Conservation (phyloP, 176 grass and related monocot species). For the Aegilops bicornis region DNA sequence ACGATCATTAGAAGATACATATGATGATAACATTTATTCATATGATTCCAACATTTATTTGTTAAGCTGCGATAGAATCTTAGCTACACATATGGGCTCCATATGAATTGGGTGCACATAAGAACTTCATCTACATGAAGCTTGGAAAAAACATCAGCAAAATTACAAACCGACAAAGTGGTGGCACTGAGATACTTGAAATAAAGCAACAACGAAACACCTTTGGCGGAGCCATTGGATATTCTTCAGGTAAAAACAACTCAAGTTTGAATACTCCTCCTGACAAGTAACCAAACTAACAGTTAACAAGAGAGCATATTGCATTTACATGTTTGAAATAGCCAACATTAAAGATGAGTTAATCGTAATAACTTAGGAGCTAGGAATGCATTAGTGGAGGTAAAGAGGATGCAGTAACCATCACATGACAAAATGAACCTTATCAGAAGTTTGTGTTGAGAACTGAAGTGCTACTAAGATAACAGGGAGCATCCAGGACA, state of each 20-base stretch:
- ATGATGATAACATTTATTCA: not conserved
- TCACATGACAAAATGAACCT: not conserved
- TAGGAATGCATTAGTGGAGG: slow-evolving; percentile 7
- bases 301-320: slow-evolving; percentile 25
- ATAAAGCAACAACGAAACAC: slow-evolving; percentile 54
- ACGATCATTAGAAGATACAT: not conserved
- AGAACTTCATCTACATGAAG: not conserved
- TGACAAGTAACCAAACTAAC: slow-evolving; percentile 18
- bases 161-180: not conserved
- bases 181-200: slow-evolving; percentile 27
- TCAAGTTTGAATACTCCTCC: slow-evolving; percentile 98
- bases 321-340: not conserved
- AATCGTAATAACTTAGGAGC: not conserved
- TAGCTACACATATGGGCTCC: not conserved
- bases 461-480: not conserved
- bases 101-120: not conserved
- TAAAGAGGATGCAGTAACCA: slow-evolving; percentile 17
- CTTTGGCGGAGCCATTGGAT: slow-evolving; percentile 95
- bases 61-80: not conserved
- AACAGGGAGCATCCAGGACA: not conserved
- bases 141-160: slow-evolving; percentile 18
- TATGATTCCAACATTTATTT: too few relatives aligned
- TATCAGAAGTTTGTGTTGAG: not conserved
- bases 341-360: not conserved
- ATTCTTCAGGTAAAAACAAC: slow-evolving; percentile 94